Evolutionary conservation across 2,329 filamentous ascomycete species (phyloP), one percentile per base, ranked within the genome.

Genomic region (Hirsutella thompsonii): DNA sequence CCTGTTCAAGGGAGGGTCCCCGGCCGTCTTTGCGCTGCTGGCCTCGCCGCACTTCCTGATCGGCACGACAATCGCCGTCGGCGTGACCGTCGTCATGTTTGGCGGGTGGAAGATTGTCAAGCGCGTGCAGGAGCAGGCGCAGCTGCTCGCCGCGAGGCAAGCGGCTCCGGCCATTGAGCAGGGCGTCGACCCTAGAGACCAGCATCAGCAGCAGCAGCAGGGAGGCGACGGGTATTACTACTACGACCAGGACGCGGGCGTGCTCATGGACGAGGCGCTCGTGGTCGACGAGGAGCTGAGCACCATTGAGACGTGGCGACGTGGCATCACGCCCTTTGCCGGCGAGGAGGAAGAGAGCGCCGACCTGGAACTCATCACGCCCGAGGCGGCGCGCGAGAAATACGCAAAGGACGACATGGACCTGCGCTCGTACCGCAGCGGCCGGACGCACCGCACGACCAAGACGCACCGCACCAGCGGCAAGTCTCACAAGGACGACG

Each of bases 101-200:
- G 92, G 92, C 41, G 90, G 92, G 5, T 96, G 87, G 74, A 96
- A 94, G 65, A 95, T 98, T 58, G 80, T 98, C 63, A 93, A 95
- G 70, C 81, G 79, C 51, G 85, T 96, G 49, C 23, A 26, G 23
- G 23, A 26, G 23, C 23, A 11, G 23, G 23, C 23, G 61, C 63
- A 44, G 70, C 72, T 41, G 56, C 55, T 18, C 57, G 59, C 23
- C 41, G 48, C 51, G 2, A 52, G 56, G 1, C 44, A 53, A 2
- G 53, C 55, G 36, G 58, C 58, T 9, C 18, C 55, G 23, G 48
- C 53, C 1, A 57, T 53, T 18, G 52, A 58, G 21, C 43, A 42
- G 23, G 23, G 6, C 23, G 23, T n/a, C 2, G 44, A 44, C 1
- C 42, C 49, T 3, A 49, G 49, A 46, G 42, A 53, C 9, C 52